Evolutionary conservation across 2,329 filamentous ascomycete species (phyloP).

Genomic region (Thyridium curvatum): DNA sequence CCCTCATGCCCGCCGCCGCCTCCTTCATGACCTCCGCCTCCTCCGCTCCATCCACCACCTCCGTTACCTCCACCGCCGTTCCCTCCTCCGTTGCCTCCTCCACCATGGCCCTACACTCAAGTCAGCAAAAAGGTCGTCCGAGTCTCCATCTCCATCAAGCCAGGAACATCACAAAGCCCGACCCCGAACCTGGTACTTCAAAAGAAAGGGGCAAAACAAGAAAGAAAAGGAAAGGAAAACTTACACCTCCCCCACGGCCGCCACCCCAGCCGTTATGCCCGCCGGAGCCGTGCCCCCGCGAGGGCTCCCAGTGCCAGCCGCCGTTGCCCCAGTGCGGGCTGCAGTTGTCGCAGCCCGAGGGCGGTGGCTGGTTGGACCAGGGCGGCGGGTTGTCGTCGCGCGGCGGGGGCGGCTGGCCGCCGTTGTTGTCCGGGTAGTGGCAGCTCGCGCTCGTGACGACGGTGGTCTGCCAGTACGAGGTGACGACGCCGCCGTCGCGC

Average conservation of each 20-base stretch:
- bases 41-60: neutral
- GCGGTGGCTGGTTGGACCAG: conserved; percentile 6
- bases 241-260: neutral
- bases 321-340: conserved; percentile 10
- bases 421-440: conserved; percentile 6
- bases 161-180: no score
- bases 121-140: no score
- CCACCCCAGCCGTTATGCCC: conserved; percentile 2
- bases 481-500: conserved; percentile 7
- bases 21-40: conserved; percentile 48
- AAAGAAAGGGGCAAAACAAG: no score
- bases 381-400: conserved; percentile 5
- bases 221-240: neutral
- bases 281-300: neutral
- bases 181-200: no score
- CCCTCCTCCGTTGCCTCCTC: conserved; percentile 1
- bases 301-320: conserved; percentile 10
- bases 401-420: conserved; percentile 2
- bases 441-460: conserved; percentile 9
- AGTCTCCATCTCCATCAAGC: no score
- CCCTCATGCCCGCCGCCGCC: conserved; percentile 38
- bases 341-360: conserved; percentile 11
- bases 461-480: conserved; percentile 10
- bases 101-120: neutral
- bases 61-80: conserved; percentile 1